Percentiles rank a stretch among this genome's conserved stretches.
These are phyloP conservation scores for Botrytis paeoniae DNA, from an alignment of 2,329 filamentous ascomycete species.

Conservation along the genomic window DNA sequence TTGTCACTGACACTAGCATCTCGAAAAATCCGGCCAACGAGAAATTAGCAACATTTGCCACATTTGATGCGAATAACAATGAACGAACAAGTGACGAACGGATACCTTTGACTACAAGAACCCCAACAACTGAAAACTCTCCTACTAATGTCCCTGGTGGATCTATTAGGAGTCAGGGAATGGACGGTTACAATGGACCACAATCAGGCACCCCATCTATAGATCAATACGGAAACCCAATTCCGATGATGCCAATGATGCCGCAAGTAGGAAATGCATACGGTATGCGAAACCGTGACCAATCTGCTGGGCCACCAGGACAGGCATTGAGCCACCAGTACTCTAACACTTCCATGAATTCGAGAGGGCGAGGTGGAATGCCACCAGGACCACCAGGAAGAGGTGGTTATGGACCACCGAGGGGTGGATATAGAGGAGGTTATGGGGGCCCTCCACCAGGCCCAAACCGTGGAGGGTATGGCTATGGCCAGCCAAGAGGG, in stretches of 20 bases:
- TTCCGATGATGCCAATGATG: slow-evolving; percentile 46
- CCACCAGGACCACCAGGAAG: slow-evolving; percentile 28
- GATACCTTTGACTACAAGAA: slow-evolving; percentile 63
- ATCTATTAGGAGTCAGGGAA: slow-evolving; percentile 28
- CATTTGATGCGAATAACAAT: slow-evolving; percentile 56
- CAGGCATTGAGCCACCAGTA: slow-evolving; percentile 46
- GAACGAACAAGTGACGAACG: slow-evolving; percentile 65
- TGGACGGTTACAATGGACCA: slow-evolving; percentile 27
- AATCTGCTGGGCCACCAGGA: slow-evolving; percentile 49
- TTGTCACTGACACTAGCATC: slow-evolving; percentile 52
- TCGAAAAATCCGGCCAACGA: slow-evolving; percentile 53
- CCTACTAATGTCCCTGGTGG: slow-evolving; percentile 39
- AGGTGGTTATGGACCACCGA: slow-evolving; percentile 35
- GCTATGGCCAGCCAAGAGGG: slow-evolving; percentile 45
- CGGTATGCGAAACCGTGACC: slow-evolving; percentile 47
- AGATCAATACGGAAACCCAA: slow-evolving; percentile 65
- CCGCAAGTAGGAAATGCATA: slow-evolving; percentile 27
- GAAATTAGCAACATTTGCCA: slow-evolving; percentile 54
- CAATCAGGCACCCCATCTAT: slow-evolving; percentile 39
- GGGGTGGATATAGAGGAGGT: slow-evolving; percentile 47
- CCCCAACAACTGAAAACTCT: slow-evolving; percentile 52
- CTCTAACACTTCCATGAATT: slow-evolving; percentile 33
- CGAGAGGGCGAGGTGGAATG: slow-evolving; percentile 34
- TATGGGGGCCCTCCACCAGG: slow-evolving; percentile 26
- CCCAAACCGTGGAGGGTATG: slow-evolving; percentile 48